Evolutionary conservation across 495 filamentous ascomycete genomes (phyloP).

Genomic region (Annulohypoxylon stygium): DNA sequence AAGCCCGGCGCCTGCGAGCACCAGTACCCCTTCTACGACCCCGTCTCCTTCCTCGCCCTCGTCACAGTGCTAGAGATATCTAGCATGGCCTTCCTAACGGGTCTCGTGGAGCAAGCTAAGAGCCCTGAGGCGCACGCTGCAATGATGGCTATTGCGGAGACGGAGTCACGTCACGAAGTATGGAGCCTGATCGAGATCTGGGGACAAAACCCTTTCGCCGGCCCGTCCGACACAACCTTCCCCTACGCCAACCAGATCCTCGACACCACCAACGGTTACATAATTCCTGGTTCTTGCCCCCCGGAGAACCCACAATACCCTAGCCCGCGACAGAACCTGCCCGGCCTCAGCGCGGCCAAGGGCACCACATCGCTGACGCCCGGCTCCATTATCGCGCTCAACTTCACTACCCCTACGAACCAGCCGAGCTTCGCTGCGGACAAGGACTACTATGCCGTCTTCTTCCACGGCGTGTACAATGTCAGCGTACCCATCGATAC

Average conservation of each 20-base stretch:
- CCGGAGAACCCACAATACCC: constrained; percentile 63
- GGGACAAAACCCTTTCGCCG: constrained; percentile 62
- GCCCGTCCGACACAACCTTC: constrained; percentile 64
- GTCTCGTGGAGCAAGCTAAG: constrained; percentile 61
- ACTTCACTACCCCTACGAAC: constrained; percentile 56
- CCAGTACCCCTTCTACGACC: constrained; percentile 56
- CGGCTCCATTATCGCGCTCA: constrained; percentile 58
- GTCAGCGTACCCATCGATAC: constrained; percentile 62
- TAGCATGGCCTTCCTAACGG: constrained; percentile 67
- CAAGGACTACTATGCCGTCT: constrained; percentile 64
- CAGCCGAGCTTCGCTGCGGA: constrained; percentile 56
- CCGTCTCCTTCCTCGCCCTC: constrained; percentile 58
- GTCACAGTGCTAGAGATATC: constrained; percentile 65
- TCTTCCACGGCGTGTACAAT: constrained; percentile 63
- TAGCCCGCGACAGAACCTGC: constrained; percentile 59
- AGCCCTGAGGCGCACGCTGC: constrained; percentile 56
- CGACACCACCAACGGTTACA: constrained; percentile 62
- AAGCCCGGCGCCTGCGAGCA: constrained; percentile 68
- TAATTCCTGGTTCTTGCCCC: constrained; percentile 65
- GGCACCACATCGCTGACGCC: constrained; percentile 57
- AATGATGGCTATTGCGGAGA: constrained; percentile 63
- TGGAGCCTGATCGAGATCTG: constrained; percentile 68
- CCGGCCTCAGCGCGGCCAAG: constrained; percentile 54
- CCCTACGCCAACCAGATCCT: constrained; percentile 69
- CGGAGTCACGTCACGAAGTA: constrained; percentile 63